Evolutionary conservation across 225 moss, liverwort and hornwort species (phyloP).

Genomic region (Pseudoscleropodium purum): DNA sequence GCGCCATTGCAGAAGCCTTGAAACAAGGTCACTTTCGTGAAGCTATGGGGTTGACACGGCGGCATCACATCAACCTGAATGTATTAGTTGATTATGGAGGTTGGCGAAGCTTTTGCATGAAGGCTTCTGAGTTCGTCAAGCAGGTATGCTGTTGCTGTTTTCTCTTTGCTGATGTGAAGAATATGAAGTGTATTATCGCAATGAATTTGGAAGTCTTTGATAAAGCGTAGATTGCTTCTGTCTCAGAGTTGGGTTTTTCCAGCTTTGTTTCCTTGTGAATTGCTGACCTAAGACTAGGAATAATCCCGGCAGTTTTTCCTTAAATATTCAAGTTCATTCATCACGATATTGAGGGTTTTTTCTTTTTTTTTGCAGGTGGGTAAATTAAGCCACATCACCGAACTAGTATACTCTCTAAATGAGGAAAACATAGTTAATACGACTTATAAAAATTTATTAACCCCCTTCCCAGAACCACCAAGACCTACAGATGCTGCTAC

Average conservation of each 20-base stretch:
- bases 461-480: slow-evolving; percentile 18
- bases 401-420: slow-evolving; percentile 71
- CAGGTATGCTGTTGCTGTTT: slow-evolving; percentile 32
- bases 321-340: background rate
- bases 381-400: slow-evolving; percentile 75
- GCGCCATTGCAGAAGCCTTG: slow-evolving; percentile 77
- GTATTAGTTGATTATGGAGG: slow-evolving; percentile 95
- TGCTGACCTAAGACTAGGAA: background rate
- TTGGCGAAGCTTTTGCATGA: slow-evolving; percentile 66
- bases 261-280: background rate
- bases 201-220: background rate
- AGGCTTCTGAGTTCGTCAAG: slow-evolving; percentile 64
- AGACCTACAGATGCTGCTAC: slow-evolving; percentile 16
- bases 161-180: background rate
- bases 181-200: background rate
- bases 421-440: slow-evolving; percentile 69
- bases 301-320: background rate
- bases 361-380: slow-evolving; percentile 27
- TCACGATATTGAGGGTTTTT: background rate
- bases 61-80: slow-evolving; percentile 90
- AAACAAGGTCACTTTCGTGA: slow-evolving; percentile 48
- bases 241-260: background rate
- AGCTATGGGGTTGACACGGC: slow-evolving; percentile 68
- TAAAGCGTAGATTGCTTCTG: background rate
- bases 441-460: slow-evolving; percentile 61